A percentile compares a stretch with the other conserved stretches of the same genome.
Conservation (phyloP, 345 rosid genomes). For the Zanthoxylum bungeanum region DNA sequence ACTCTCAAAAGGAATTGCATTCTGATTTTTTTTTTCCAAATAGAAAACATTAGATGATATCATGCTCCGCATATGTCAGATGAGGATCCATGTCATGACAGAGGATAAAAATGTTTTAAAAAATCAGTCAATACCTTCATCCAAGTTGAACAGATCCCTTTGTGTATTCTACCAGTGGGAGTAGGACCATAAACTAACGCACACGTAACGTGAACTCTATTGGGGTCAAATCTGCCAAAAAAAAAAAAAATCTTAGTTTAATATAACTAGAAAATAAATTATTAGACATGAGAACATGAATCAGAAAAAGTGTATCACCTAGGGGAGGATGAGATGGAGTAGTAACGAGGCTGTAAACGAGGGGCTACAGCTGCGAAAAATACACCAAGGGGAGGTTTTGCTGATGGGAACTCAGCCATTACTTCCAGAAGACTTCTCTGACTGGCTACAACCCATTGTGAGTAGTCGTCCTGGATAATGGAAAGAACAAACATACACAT, state of each 20-base stretch:
- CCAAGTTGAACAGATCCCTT: constrained; percentile 98
- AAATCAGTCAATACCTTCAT: constrained; percentile 39
- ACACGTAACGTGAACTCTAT: constrained; percentile 96
- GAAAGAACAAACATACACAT: not conserved
- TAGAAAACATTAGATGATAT: not conserved
- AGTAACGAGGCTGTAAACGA: constrained; percentile 89
- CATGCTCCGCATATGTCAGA: not conserved
- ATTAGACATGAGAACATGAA: constrained; percentile 1
- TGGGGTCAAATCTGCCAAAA: constrained; percentile 62
- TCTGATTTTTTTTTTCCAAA: constrained; percentile 24
- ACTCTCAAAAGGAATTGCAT: constrained; percentile 44
- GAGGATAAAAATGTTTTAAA: not conserved
- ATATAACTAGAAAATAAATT: not conserved
- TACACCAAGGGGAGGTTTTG: constrained; percentile 89
- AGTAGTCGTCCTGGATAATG: constrained; percentile 74
- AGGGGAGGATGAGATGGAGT: constrained; percentile 97
- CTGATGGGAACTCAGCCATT: constrained; percentile 92
- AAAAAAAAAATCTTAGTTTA: not conserved
- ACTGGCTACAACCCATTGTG: constrained; percentile 77
- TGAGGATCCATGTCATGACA: not conserved
- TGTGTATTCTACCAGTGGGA: constrained; percentile 81
- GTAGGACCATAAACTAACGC: constrained; percentile 84
- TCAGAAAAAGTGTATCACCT: constrained; percentile 41
- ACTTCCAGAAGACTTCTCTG: constrained; percentile 98
- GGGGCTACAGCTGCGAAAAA: constrained; percentile 97